Base-by-base conservation (phyloP, 495 filamentous ascomycete genomes). In the Hypoxylon crocopeplum region DNA sequence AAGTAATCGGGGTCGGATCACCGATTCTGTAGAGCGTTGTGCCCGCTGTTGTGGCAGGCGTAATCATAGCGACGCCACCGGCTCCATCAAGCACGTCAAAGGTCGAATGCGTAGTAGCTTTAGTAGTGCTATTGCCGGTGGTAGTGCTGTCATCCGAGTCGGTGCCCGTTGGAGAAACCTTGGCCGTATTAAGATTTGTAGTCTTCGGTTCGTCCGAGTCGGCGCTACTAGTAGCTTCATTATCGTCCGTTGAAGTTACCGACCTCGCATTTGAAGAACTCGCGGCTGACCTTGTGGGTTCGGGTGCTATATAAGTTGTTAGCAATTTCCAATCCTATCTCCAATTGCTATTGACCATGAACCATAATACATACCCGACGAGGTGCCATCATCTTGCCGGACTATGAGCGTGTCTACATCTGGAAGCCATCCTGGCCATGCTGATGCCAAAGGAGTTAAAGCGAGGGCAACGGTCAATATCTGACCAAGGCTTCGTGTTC, bases 11-110 rank as follows among this genome's bases (percentile, higher is more conserved):
- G 30, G 97, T 86, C 46, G 79, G 79, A 46, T 98, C 86, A 13
- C 89, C 90, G 68, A 98, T 88, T 73, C 93, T 93, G 85, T 91
- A 98, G 68, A 91, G 90, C 57, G 86, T 84, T 3, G 84, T 75
- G 6, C 84, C 82, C 4, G 78, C 79, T 0, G 79, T 72, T 3
- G 73, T 55, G 24, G 77, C 75, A 0, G 94, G 94, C 1, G 86
- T 92, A 34, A 92, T 73, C 90, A 98, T 91, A n/a, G 82, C 78
- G 22, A 97, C 82, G 50, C 86, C 86, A 25, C 94, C 94, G 2
- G 86, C 78, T 12, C 85, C 82, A 42, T 86, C 76, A 46, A 80
- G 77, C 10, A 86, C 71, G 73, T 88, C 77, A 73, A 79, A 82
- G 72, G 75, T 75, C 27, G 72, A 82, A 22, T 79, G 82, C 22